Percentiles rank a stretch among this genome's conserved stretches.
These are phyloP conservation scores for Colletotrichum sp. DNA, from an alignment of 2,329 filamentous ascomycete species.

Conservation along the genomic window DNA sequence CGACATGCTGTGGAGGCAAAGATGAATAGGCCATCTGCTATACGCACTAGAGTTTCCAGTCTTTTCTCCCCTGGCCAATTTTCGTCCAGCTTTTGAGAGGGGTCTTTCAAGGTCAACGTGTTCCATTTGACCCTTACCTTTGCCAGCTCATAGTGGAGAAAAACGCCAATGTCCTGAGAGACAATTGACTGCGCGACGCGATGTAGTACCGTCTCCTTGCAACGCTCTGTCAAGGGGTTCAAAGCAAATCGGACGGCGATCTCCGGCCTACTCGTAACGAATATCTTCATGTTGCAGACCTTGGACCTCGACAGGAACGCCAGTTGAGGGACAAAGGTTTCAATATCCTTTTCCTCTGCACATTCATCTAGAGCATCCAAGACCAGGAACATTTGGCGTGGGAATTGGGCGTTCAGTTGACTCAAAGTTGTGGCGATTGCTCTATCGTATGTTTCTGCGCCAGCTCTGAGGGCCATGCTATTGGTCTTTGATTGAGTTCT, in stretches of 20 bases:
- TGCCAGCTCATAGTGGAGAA: background rate
- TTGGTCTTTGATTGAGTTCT: too few relatives aligned
- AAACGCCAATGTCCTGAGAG: background rate
- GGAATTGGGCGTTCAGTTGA: too few relatives aligned
- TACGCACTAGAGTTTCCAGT: background rate
- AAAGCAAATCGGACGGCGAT: slow-evolving; percentile 36
- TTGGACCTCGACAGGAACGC: background rate
- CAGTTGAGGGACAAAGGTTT: background rate
- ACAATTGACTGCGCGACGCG: background rate
- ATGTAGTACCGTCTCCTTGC: background rate
- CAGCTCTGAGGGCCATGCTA: too few relatives aligned
- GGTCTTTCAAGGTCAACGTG: background rate
- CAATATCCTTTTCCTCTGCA: background rate
- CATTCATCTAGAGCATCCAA: background rate
- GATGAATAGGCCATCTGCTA: slow-evolving; percentile 22
- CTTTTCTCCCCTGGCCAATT: background rate
- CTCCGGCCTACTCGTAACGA: slow-evolving; percentile 34
- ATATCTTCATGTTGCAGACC: background rate
- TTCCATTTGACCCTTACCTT: background rate
- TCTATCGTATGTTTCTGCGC: too few relatives aligned
- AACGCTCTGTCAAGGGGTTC: background rate
- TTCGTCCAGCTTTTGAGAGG: background rate
- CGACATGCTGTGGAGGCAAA: slow-evolving; percentile 22
- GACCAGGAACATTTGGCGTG: background rate
- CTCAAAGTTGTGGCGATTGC: too few relatives aligned